Base-by-base conservation (phyloP, 345 rosid genomes). In the Barbarea vulgaris region DNA sequence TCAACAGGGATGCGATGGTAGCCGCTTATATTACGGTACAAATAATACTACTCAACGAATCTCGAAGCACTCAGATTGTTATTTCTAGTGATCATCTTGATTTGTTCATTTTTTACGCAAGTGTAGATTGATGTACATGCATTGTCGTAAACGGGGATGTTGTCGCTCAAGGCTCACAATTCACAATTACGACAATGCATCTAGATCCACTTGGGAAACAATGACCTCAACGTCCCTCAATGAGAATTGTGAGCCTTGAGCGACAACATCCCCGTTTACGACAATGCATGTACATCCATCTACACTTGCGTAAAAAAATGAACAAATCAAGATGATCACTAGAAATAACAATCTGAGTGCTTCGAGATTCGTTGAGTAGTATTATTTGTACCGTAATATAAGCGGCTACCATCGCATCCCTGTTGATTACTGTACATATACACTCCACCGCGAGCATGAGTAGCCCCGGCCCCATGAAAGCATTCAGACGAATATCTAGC, bases 1-100 rank as follows among this genome's bases (percentile, higher is more conserved):
- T 84, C 99, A 90, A 4, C 96, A 93, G 75, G 99, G 99, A 69
- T 95, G 99, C 61, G 99, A 95, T 84, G 99, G 99, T 41, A 80
- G 93, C 63, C 93, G 97, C 70, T 87, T 92, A 51, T 95, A 95
- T 81, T 92, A 87, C 55, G 99, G 97, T 95, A 81, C 18, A 15
- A 13, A 89, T 78, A 42, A 42, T 42, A 42, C 17, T 72, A 18
- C 34, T 39, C 27, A 4, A 59, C n/a, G 4, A 65, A 58, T 30
- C 22, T 28, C 33, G 17, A 5, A 31, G 7, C 42, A 52, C 39
- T 48, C 18, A 48, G 6, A 48, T 28, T 25, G 9, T 34, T 22
- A 39, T 5, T 28, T 31, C 19, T 4, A 36, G 56, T 46, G 7
- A 21, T 4, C 52, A 67, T 67, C 55, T 67, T 59, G n/a, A 42